Evolutionary conservation across 495 filamentous ascomycete species (phyloP).

Genomic region (Talaromyces liani): DNA sequence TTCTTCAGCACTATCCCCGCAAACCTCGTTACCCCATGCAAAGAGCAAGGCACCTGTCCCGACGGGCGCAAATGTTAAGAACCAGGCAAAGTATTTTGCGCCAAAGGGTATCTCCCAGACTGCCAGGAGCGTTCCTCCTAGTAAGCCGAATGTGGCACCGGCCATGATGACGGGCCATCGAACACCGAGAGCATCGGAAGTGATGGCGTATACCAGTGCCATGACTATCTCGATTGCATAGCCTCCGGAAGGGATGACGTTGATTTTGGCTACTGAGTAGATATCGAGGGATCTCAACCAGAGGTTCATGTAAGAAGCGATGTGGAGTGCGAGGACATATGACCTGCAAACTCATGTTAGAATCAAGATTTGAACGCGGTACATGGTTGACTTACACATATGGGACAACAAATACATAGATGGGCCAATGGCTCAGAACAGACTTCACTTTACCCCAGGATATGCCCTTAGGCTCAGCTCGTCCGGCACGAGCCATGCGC

Average conservation of each 20-base stretch:
- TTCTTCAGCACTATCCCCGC: slow-evolving; percentile 9
- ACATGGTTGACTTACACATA: no score
- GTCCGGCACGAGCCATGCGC: slow-evolving; percentile 37
- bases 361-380: no score
- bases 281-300: slow-evolving; percentile 23
- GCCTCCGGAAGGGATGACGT: slow-evolving; percentile 38
- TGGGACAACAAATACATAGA: slow-evolving; percentile 6
- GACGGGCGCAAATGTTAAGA: neutral
- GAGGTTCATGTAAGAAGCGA: slow-evolving; percentile 13
- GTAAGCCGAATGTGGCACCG: neutral
- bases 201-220: neutral
- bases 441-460: slow-evolving; percentile 14
- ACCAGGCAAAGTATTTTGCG: slow-evolving; percentile 7
- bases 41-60: slow-evolving; percentile 8
- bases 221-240: slow-evolving; percentile 34
- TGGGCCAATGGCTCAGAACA: slow-evolving; percentile 16
- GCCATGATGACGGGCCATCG: slow-evolving; percentile 7
- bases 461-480: slow-evolving; percentile 13
- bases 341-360: slow-evolving; percentile 1
- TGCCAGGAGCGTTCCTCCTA: neutral
- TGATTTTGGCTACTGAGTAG: slow-evolving; percentile 14
- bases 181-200: neutral
- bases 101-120: slow-evolving; percentile 5
- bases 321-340: slow-evolving; percentile 4
- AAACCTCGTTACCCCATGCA: slow-evolving; percentile 14